Conservation (phyloP, 352 stramenopile species). For the Pythium dissotocum region DNA sequence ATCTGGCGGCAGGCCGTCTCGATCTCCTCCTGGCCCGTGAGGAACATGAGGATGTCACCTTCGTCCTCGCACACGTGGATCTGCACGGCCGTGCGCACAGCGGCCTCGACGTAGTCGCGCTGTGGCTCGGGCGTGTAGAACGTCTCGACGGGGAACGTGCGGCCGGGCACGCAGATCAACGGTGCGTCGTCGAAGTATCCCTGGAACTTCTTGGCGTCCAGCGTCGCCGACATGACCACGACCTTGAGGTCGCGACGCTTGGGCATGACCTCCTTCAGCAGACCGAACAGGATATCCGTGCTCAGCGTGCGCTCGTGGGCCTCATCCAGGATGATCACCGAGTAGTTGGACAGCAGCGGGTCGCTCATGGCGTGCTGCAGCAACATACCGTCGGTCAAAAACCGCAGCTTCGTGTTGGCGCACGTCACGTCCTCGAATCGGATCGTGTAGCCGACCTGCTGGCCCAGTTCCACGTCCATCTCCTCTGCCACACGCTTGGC, state of each 20-base stretch:
- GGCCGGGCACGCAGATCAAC: conserved; percentile 93
- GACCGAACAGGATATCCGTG: conserved; percentile 97
- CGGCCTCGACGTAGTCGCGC: conserved; percentile 97
- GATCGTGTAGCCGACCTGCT: conserved; percentile 99
- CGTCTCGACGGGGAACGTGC: conserved; percentile 97
- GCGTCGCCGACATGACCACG: conserved; percentile 98
- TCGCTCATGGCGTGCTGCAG: conserved; percentile 97
- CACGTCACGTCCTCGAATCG: conserved; percentile 97
- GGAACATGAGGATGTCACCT: conserved; percentile 98
- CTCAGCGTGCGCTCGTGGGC: conserved; percentile 97
- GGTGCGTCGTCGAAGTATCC: conserved; percentile 95
- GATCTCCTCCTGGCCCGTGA: conserved; percentile 99
- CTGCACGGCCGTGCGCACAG: conserved; percentile 86
- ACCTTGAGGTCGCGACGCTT: conserved; percentile 96
- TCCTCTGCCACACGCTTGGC: conserved; percentile 98
- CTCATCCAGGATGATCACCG: conserved; percentile 97
- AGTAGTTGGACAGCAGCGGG: conserved; percentile 95
- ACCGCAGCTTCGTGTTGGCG: conserved; percentile 79
- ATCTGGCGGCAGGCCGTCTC: conserved; percentile 94
- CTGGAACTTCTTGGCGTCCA: conserved; percentile 97
- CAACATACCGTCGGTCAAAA: conserved; percentile 94
- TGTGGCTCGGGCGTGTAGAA: conserved; percentile 98
- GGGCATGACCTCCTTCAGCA: conserved; percentile 96
- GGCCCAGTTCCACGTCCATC: conserved; percentile 97
- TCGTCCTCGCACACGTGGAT: conserved; percentile 98